phyloP scores from a whole-genome alignment of 192 early-diverging fungal genomes.

The Chytriomyces sp. region DNA sequence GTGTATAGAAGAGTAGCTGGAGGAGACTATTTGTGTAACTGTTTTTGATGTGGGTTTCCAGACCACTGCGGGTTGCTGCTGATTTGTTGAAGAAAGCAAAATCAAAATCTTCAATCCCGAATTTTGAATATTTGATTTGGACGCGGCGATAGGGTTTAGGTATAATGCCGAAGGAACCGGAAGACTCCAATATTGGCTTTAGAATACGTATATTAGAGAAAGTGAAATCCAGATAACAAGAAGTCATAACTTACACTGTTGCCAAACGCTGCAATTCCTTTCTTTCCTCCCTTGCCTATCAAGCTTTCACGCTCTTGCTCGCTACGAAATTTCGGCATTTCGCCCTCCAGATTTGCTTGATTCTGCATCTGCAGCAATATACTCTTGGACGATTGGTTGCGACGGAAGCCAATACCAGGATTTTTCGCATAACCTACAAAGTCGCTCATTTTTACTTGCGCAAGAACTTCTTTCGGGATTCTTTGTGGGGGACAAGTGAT shows the following conservation, averaged over 20 bases:
- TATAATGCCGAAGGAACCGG: slow-evolving; percentile 33
- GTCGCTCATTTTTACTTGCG: slow-evolving; percentile 84
- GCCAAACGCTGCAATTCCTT: neutral
- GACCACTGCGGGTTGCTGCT: slow-evolving; percentile 64
- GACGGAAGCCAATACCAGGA: slow-evolving; percentile 61
- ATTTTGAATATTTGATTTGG: slow-evolving; percentile 88
- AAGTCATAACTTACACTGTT: slow-evolving; percentile 10
- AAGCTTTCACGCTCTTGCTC: slow-evolving; percentile 77
- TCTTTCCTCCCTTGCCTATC: neutral
- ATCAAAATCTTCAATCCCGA: slow-evolving; percentile 98
- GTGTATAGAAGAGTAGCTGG: slow-evolving; percentile 79
- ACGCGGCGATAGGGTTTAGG: slow-evolving; percentile 75
- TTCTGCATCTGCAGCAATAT: slow-evolving; percentile 9
- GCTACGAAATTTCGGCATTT: slow-evolving; percentile 72
- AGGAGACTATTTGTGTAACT: slow-evolving; percentile 89
- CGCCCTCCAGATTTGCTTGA: slow-evolving; percentile 40
- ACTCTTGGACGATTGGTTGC: slow-evolving; percentile 63
- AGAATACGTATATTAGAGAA: neutral
- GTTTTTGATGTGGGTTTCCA: slow-evolving; percentile 91
- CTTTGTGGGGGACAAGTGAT: slow-evolving; percentile 72
- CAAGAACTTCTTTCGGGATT: slow-evolving; percentile 75
- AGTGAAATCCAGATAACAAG: neutral
- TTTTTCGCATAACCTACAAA: slow-evolving; percentile 95
- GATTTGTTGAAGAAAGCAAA: slow-evolving; percentile 97
- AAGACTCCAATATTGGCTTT: slow-evolving; percentile 18